Base-by-base conservation (phyloP, 129 eudicot species). In the Centrapalus pauciflorus region DNA sequence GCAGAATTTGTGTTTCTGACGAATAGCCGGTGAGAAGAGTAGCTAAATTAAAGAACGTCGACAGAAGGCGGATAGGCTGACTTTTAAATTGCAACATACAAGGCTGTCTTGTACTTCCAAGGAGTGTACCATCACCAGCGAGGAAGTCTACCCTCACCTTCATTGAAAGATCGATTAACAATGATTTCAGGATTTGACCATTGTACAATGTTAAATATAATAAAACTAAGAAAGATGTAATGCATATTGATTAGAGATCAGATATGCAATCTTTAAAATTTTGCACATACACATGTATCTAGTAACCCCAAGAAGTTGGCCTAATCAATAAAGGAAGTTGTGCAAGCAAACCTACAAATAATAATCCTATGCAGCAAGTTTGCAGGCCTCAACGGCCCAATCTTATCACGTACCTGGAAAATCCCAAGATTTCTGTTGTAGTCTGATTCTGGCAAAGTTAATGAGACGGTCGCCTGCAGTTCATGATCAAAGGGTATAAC, bases 371-470 rank as follows among this genome's bases (percentile, higher is more conserved):
- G n/a, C n/a, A n/a, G n/a, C n/a, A n/a, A n/a, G n/a, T n/a, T n/a
- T n/a, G n/a, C n/a, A n/a, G n/a, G n/a, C n/a, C n/a, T n/a, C n/a
- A n/a, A n/a, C n/a, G n/a, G n/a, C n/a, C n/a, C n/a, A n/a, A n/a
- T 45, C 52, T 55, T 40, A 55, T 13, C 32, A 63, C 64, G 8
- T 81, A 93, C 98, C 95, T 94, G 97, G 25, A 94, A 94, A 35
- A 84, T 81, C 54, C 99, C 99, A 46, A 94, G 95, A 72, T 94
- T 86, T 61, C 83, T 78, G 61, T 94, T 94, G 72, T 94, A 89
- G 28, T 84, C 88, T 2, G 99, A 91, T 64, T 91, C 97, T 2
- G 97, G 97, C 72, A 91, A 40, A 1, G 74, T 85, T 68, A 91
- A 61, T 0, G 78, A 78, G 27, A 91, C 90, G 16, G 83, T 85